Base-by-base conservation (phyloP, 352 stramenopile species). In the Phytophthora ohioensis region DNA sequence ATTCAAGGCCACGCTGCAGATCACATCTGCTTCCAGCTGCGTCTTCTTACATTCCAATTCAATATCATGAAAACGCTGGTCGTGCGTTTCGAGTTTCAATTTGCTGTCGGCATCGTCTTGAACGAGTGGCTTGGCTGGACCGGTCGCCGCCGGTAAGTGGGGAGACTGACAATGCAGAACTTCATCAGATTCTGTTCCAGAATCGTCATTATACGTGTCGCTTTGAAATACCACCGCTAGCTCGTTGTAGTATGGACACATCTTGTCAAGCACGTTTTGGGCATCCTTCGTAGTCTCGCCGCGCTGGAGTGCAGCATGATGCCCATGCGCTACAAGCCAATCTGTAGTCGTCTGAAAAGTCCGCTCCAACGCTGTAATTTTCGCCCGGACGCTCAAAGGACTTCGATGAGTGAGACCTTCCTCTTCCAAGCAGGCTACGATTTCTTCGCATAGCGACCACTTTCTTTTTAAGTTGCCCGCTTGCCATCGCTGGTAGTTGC, bases 1-100 rank as follows among this genome's bases (percentile, higher is more conserved):
- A 46, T 62, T 76, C 30, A 83, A 60, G 38, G 76, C 70, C 47
- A 75, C 80, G 54, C 76, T 65, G 46, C 76, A 73, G 49, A 79
- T 74, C 4, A 7, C 27, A 41, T 47, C 48, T 11, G 49, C 49
- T 53, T 49, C 36, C 42, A 82, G 73, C 43, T 79, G 72, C 39
- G 72, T 43, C 30, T 77, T 75, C 49, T 67, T 76, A 57, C 56
- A 59, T 46, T 80, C 61, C 12, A 82, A 67, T 41, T 80, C 72
- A 36, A 66, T 32, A 36, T 82, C 65, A 27, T 70, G 72, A 51
- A 67, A 46, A 42, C 38, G 39, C 31, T 43, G 36, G 11, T 5
- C 27, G 49, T 67, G 39, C 9, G 7, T n/a, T 3, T 48, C 21
- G 9, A 31, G 9, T 15, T 39, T 32, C 30, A 27, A 30, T 54